Evolutionary conservation across 129 eudicot species (phyloP), one percentile per base, ranked within the genome.

Genomic region (Dittrichia graveolens): DNA sequence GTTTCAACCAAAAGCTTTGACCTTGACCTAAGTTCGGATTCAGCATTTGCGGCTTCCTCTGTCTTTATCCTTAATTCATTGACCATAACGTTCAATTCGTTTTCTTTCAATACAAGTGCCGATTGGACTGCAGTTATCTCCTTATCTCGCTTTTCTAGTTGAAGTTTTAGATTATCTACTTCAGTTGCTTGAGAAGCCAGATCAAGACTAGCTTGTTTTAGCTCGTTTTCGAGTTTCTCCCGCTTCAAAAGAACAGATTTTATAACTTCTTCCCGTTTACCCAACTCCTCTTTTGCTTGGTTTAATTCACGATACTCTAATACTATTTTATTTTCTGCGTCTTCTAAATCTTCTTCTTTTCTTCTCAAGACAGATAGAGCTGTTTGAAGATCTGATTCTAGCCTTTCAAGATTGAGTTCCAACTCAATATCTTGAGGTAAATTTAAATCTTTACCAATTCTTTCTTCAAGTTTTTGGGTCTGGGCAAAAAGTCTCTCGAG

Each of bases 361-460:
- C 75, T 87, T 64, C 78, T 90, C 75, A 94, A 81, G 48, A 85
- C 91, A 8, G 69, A 61, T 60, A 90, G 71, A 54, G 91, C 97
- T 61, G 83, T 83, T 72, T 87, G 90, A 80, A 94, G 89, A 79
- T 86, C 96, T 24, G 86, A 80, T 72, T 94, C 96, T 55, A 94
- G 83, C 19, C 7, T 78, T 55, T 75, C 88, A 60, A 93, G 90
- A 79, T 83, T 70, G 19, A 78, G 15, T 13, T 79, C 94, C 31
- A 75, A 73, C 59, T 77, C 84, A 60, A 79, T 79, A 82, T 78
- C 89, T n/a, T 72, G 74, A 78, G 87, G 80, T 24, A 78, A 48
- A 80, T 56, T 18, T 8, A 86, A 73, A 83, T 89, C 86, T 76
- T 75, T 74, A 52, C 87, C 84, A 31, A 88, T 82, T 79, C 82